A percentile compares a stretch with the other conserved stretches of the same genome.
phyloP scores from a whole-genome alignment of 2,329 filamentous ascomycete genomes.

The Exophiala sideris region DNA sequence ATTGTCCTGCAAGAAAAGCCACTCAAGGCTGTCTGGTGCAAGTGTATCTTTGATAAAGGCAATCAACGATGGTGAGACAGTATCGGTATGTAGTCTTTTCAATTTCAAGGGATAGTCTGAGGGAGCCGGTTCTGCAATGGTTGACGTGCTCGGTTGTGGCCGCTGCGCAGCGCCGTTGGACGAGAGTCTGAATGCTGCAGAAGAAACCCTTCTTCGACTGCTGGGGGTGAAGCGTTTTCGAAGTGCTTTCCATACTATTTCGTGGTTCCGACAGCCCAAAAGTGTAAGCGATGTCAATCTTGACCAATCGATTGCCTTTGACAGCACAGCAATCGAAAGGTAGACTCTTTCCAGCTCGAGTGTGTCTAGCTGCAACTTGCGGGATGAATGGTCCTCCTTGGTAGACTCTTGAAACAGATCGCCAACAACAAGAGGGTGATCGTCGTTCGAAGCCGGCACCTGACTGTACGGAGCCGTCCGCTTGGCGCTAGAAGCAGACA shows the following conservation, averaged over 20 bases:
- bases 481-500: constrained; percentile 9
- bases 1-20: constrained; percentile 71
- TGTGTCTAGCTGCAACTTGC: constrained; percentile 64
- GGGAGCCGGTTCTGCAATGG: constrained; percentile 19
- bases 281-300: constrained; percentile 68
- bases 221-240: constrained; percentile 58
- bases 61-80: constrained; percentile 65
- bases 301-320: constrained; percentile 71
- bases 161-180: constrained; percentile 65
- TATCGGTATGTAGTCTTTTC: constrained; percentile 73
- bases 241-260: constrained; percentile 71
- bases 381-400: constrained; percentile 39
- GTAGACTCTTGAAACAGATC: constrained; percentile 14
- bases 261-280: constrained; percentile 68
- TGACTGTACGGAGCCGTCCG: neutral
- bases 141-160: constrained; percentile 33
- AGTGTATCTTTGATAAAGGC: constrained; percentile 73
- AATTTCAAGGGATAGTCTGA: constrained; percentile 62
- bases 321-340: constrained; percentile 68
- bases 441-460: neutral
- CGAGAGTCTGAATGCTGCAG: constrained; percentile 65
- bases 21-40: constrained; percentile 74
- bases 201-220: constrained; percentile 27
- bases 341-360: constrained; percentile 73
- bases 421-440: neutral